A percentile compares a stretch with the other conserved stretches of the same genome.
These are phyloP conservation scores for Aspergillus funiculosus DNA, from an alignment of 495 filamentous ascomycete species.

Conservation along the genomic window DNA sequence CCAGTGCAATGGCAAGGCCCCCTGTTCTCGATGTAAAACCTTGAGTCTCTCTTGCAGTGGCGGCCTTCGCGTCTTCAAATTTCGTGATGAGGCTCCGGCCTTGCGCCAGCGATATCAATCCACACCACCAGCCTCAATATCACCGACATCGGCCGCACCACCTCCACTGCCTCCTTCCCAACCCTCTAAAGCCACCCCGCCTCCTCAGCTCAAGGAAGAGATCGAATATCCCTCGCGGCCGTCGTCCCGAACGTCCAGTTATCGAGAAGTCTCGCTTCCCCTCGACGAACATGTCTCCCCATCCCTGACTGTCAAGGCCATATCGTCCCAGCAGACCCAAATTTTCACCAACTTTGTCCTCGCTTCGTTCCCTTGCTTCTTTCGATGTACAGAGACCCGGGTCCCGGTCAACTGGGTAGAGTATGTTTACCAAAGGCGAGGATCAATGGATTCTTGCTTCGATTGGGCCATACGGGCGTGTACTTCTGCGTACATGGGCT, in stretches of 20 bases:
- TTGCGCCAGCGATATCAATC: conserved; percentile 22
- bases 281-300: conserved; percentile 24
- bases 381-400: conserved; percentile 23
- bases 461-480: conserved; percentile 28
- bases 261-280: conserved; percentile 7
- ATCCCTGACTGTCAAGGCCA: conserved; percentile 22
- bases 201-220: neutral
- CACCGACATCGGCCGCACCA: conserved; percentile 2
- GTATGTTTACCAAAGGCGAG: conserved; percentile 19
- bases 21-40: conserved; percentile 29
- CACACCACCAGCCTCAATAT: conserved; percentile 5
- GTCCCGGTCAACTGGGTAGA: conserved; percentile 30
- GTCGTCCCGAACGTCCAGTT: conserved; percentile 6
- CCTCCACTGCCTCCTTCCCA: too few relatives aligned
- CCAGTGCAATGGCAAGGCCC: conserved; percentile 29
- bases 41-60: conserved; percentile 23
- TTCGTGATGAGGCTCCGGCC: conserved; percentile 22
- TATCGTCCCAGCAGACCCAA: conserved; percentile 23
- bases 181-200: neutral
- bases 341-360: conserved; percentile 28
- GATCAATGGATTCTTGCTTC: conserved; percentile 14
- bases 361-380: conserved; percentile 25
- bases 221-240: conserved; percentile 5
- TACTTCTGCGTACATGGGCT: conserved; percentile 25
- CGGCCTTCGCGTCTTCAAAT: conserved; percentile 18